phyloP scores from a whole-genome alignment of 106 monocot genomes.

The Platanthera zijinensis region DNA sequence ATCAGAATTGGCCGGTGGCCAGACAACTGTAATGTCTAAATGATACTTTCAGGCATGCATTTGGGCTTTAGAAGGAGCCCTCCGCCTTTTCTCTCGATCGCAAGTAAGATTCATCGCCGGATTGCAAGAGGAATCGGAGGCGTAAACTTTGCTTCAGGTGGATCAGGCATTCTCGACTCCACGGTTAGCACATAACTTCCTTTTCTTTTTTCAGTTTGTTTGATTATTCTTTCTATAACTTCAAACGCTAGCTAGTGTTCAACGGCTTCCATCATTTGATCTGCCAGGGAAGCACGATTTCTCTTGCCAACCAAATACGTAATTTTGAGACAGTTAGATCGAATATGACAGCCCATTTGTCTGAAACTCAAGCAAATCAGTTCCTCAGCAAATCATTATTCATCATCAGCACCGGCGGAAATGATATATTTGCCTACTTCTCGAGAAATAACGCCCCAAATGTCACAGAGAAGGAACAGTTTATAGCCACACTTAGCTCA shows the following conservation, averaged over 20 bases:
- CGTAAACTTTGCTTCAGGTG: conserved; percentile 47
- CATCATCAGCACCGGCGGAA: conserved; percentile 30
- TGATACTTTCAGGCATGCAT: conserved; percentile 27
- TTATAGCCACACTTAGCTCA: conserved; percentile 13
- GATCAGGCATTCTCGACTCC: conserved; percentile 39
- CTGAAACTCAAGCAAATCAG: neutral
- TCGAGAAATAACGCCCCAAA: neutral
- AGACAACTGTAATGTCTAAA: neutral
- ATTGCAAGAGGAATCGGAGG: conserved; percentile 26
- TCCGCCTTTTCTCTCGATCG: conserved; percentile 41
- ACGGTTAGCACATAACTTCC: conserved; percentile 14
- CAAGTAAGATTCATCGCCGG: conserved; percentile 19
- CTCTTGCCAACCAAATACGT: conserved; percentile 31
- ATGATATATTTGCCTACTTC: conserved; percentile 32
- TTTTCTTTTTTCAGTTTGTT: neutral
- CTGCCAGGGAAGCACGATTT: conserved; percentile 33
- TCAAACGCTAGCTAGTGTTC: neutral
- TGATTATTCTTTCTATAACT: neutral
- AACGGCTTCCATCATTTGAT: neutral
- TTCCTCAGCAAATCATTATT: conserved; percentile 47
- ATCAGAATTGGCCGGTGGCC: neutral
- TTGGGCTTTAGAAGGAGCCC: conserved; percentile 56
- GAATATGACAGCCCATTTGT: conserved; percentile 10
- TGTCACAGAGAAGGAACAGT: conserved; percentile 8
- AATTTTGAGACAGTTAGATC: conserved; percentile 27